phyloP scores from a whole-genome alignment of 805 yeast species.

The Schwanniomyces vanrijiae region DNA sequence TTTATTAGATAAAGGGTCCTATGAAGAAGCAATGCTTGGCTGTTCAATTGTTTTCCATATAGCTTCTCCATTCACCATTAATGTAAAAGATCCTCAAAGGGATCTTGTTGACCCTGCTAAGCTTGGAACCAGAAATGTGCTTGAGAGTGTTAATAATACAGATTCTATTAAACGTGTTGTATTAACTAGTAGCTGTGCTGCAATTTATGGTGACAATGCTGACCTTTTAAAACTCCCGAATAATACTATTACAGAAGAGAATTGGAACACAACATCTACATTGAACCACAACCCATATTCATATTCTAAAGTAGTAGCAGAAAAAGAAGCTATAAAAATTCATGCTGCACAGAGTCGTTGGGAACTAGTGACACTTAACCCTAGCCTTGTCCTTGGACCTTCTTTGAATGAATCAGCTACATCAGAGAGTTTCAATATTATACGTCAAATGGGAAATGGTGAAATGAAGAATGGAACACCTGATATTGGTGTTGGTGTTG shows the following conservation, averaged over 20 bases:
- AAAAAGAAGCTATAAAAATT: constrained; percentile 12
- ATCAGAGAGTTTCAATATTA: constrained; percentile 7
- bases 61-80: too few species aligned
- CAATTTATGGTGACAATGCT: too few species aligned
- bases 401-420: constrained; percentile 3
- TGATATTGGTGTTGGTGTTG: constrained; percentile 1
- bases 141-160: too few species aligned
- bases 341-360: constrained; percentile 4
- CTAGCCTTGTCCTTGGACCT: constrained; percentile 5
- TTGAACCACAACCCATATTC: background rate
- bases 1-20: too few species aligned
- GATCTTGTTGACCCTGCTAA: too few species aligned
- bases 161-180: too few species aligned
- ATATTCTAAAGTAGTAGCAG: constrained; percentile 18
- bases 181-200: too few species aligned
- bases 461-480: constrained; percentile 1
- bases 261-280: background rate
- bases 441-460: constrained; percentile 4
- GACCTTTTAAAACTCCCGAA: too few species aligned
- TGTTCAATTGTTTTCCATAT: too few species aligned
- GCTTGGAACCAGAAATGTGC: too few species aligned
- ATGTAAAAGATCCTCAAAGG: too few species aligned
- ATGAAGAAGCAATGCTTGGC: too few species aligned
- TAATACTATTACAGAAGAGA: constrained; percentile 3
- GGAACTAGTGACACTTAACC: constrained; percentile 2